These are phyloP conservation scores for Diaporthe ampelina DNA, from an alignment of 2,329 filamentous ascomycete species.

Conservation along the genomic window DNA sequence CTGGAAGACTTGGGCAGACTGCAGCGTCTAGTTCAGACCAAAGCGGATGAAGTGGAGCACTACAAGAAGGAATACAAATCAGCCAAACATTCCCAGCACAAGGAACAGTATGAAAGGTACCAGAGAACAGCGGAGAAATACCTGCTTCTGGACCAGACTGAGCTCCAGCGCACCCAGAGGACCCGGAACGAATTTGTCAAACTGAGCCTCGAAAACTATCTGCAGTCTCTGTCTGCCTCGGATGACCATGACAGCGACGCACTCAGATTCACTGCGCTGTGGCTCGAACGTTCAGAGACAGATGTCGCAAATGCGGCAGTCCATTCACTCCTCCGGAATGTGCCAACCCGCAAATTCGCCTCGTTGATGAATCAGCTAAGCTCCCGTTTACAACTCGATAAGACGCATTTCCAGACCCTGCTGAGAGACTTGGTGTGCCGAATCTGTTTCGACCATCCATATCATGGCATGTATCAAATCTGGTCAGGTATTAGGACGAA, in stretches of 20 bases:
- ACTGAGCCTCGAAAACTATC: conserved; percentile 92
- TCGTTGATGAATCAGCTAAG: conserved; percentile 95
- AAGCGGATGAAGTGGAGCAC: conserved; percentile 79
- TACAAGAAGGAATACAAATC: conserved; percentile 28
- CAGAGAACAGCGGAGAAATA: conserved; percentile 84
- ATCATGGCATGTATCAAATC: conserved; percentile 97
- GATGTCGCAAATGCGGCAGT: conserved; percentile 84
- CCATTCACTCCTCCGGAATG: conserved; percentile 75
- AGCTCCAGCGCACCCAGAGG: conserved; percentile 83
- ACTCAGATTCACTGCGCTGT: conserved; percentile 91
- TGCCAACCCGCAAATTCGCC: conserved; percentile 93
- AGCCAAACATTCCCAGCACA: conserved; percentile 65
- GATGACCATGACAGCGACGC: conserved; percentile 92
- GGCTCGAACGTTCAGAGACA: conserved; percentile 89
- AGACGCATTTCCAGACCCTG: conserved; percentile 80
- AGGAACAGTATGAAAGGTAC: conserved; percentile 72
- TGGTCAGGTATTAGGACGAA: conserved; percentile 84
- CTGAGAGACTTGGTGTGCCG: conserved; percentile 81
- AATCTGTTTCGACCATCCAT: conserved; percentile 94
- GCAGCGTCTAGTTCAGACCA: conserved; percentile 82
- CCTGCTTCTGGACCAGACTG: conserved; percentile 90
- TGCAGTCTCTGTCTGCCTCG: conserved; percentile 85
- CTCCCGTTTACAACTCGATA: conserved; percentile 84
- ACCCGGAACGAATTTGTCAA: conserved; percentile 87
- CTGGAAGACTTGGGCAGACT: conserved; percentile 88